Percentiles rank a stretch among this genome's conserved stretches.
Evolutionary conservation across 2,329 filamentous ascomycete genomes (phyloP).

Genomic region (Neoascochyta sp.): DNA sequence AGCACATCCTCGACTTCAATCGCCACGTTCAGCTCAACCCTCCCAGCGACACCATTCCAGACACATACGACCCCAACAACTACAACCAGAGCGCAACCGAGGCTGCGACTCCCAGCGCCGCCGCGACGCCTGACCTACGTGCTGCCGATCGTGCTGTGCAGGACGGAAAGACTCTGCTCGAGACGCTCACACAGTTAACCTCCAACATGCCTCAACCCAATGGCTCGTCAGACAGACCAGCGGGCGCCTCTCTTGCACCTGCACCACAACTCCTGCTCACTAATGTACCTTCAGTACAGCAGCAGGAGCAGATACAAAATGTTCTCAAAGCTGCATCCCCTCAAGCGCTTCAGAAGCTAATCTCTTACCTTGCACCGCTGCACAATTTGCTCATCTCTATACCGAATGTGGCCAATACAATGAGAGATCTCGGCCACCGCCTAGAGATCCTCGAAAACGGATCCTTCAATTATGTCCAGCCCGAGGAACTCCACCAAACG

Average conservation of each 20-base stretch:
- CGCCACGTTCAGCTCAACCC: constrained; percentile 31
- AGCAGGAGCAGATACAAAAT: constrained; percentile 32
- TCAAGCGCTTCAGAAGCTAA: constrained; percentile 32
- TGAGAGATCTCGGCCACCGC: constrained; percentile 60
- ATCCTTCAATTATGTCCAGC: constrained; percentile 63
- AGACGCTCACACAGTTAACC: constrained; percentile 25
- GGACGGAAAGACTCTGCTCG: constrained; percentile 35
- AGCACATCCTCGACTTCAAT: constrained; percentile 29
- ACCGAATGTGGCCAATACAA: constrained; percentile 45
- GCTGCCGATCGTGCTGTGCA: constrained; percentile 34
- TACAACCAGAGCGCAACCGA: constrained; percentile 47
- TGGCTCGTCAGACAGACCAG: constrained; percentile 13
- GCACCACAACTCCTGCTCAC: constrained; percentile 19
- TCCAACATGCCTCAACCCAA: constrained; percentile 18
- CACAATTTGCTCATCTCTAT: constrained; percentile 38
- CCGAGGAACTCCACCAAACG: constrained; percentile 66
- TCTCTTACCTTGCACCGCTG: constrained; percentile 35
- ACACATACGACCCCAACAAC: constrained; percentile 40
- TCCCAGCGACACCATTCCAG: constrained; percentile 34
- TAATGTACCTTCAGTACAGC: constrained; percentile 18
- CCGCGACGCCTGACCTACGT: constrained; percentile 41
- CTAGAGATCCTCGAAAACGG: constrained; percentile 66
- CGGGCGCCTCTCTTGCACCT: constrained; percentile 16
- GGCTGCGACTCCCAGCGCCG: constrained; percentile 45
- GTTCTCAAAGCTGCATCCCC: constrained; percentile 31